Conservation (phyloP, 768 basidiomycete genomes). For the Mycena sanguinolenta region DNA sequence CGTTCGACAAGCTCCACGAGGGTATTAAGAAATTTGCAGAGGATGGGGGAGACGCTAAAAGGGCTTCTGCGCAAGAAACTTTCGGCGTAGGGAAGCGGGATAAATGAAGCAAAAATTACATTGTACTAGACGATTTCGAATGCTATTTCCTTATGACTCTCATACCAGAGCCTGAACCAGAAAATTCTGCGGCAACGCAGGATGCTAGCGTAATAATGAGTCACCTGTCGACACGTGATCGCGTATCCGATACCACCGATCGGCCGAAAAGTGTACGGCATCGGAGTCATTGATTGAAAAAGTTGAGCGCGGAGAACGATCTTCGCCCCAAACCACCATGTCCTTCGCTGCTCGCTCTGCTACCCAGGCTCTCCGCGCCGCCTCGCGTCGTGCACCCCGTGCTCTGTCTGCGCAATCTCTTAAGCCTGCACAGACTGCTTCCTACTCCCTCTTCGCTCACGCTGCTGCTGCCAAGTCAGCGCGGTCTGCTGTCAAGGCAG, state of each 20-base stretch:
- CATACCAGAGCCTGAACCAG: too few relatives aligned
- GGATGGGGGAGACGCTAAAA: conserved; percentile 94
- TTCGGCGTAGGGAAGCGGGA: too few relatives aligned
- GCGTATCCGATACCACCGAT: conserved; percentile 1
- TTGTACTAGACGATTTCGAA: neutral
- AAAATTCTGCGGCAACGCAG: too few relatives aligned
- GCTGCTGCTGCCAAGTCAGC: conserved; percentile 58
- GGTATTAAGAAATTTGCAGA: conserved; percentile 99
- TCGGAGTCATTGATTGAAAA: conserved; percentile 1
- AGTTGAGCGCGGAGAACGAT: neutral
- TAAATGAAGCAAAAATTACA: conserved; percentile 41
- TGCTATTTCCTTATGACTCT: too few relatives aligned
- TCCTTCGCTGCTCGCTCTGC: conserved; percentile 75
- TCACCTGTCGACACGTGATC: conserved; percentile 6
- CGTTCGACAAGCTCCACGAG: conserved; percentile 98
- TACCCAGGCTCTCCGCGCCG: conserved; percentile 72
- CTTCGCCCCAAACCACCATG: conserved; percentile 59
- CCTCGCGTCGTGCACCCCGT: conserved; percentile 76
- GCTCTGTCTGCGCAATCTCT: conserved; percentile 53
- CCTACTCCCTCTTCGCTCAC: conserved; percentile 77
- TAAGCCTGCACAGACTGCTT: conserved; percentile 65
- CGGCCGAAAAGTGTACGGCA: conserved; percentile 17
- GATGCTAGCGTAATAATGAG: too few relatives aligned
- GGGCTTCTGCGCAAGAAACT: conserved; percentile 79
- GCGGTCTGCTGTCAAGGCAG: conserved; percentile 50